Evolutionary conservation across 2,329 filamentous ascomycete species (phyloP).

Genomic region (Botrytis sinoallii): DNA sequence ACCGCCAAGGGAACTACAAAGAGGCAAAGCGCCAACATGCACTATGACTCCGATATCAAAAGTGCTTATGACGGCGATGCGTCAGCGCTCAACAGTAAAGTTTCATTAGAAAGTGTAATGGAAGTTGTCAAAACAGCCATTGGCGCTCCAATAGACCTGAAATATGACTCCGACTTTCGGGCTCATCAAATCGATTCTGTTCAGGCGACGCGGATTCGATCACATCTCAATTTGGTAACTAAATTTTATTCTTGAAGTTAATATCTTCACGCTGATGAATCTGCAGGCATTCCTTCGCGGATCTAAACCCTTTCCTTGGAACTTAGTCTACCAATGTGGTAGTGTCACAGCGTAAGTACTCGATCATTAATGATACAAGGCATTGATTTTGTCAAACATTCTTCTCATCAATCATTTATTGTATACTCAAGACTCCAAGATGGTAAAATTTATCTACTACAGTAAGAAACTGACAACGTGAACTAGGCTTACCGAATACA

Average conservation of each 20-base stretch:
- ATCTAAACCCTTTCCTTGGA: conserved; percentile 47
- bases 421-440: background rate
- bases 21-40: background rate
- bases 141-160: conserved; percentile 35
- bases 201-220: conserved; percentile 28
- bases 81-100: background rate
- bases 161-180: conserved; percentile 50
- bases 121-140: conserved; percentile 38
- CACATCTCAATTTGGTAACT: background rate
- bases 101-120: conserved; percentile 30
- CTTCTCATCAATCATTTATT: background rate
- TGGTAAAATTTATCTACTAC: too few relatives aligned
- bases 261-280: background rate
- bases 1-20: conserved; percentile 60
- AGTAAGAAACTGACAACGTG: background rate
- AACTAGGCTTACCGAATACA: conserved; percentile 11
- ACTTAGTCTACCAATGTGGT: conserved; percentile 58
- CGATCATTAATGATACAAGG: conserved; percentile 31
- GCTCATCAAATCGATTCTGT: conserved; percentile 57
- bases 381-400: background rate
- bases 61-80: background rate
- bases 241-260: background rate
- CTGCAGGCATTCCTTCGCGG: background rate
- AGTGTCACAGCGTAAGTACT: conserved; percentile 42
- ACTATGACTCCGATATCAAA: background rate